Conservation (phyloP, 169 alveolate genomes). For the Plasmodium chabaudi region DNA sequence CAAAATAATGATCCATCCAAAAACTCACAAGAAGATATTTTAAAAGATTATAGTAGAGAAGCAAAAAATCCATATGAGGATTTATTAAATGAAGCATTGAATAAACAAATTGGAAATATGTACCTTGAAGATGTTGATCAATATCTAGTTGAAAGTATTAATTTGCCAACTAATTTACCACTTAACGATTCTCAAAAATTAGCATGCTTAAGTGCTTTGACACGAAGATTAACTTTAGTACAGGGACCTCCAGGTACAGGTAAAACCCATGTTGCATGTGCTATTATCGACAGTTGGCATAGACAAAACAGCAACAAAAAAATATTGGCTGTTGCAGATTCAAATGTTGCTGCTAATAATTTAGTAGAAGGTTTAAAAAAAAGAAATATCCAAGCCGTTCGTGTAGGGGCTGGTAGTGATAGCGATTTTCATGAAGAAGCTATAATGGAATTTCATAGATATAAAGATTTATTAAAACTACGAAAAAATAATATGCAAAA, state of each 20-base stretch:
- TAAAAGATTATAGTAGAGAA: conserved; percentile 47
- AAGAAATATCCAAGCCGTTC: conserved; percentile 78
- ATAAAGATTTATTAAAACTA: conserved; percentile 76
- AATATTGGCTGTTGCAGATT: conserved; percentile 86
- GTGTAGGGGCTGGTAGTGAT: conserved; percentile 84
- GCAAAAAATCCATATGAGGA: conserved; percentile 75
- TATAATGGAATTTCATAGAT: conserved; percentile 78
- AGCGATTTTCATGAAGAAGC: conserved; percentile 84
- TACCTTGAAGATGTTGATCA: conserved; percentile 60
- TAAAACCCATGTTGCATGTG: conserved; percentile 88
- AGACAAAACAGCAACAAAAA: conserved; percentile 76
- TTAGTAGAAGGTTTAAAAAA: conserved; percentile 81
- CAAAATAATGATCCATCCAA: conserved; percentile 41
- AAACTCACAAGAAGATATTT: conserved; percentile 50
- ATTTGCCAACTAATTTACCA: conserved; percentile 78
- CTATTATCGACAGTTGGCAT: conserved; percentile 84
- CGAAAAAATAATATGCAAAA: conserved; percentile 78
- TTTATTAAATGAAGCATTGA: conserved; percentile 51
- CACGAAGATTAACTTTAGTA: conserved; percentile 81
- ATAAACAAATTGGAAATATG: conserved; percentile 71
- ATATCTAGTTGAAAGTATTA: conserved; percentile 59
- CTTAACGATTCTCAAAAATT: conserved; percentile 81
- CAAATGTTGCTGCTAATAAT: conserved; percentile 88
- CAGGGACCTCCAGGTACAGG: conserved; percentile 92
- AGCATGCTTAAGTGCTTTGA: conserved; percentile 81